Percentiles rank a stretch among this genome's conserved stretches.
phyloP scores from a whole-genome alignment of 2,329 filamentous ascomycete genomes.

The Tetracladium maxilliforme region DNA sequence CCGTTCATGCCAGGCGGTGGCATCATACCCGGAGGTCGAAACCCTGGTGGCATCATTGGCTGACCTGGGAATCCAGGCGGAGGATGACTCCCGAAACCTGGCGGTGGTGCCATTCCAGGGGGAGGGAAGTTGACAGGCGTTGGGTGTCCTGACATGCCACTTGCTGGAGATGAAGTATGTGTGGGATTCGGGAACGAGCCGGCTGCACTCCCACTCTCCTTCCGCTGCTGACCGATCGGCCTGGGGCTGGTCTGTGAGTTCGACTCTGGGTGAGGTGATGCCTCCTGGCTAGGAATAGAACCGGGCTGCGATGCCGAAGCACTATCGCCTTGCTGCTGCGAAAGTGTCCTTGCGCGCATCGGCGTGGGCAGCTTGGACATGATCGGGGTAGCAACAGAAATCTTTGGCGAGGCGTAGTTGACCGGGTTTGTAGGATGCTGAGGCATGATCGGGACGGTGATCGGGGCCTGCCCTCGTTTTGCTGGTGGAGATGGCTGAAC shows the following conservation, averaged over 20 bases:
- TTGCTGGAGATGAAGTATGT: constrained; percentile 39
- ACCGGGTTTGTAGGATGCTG: constrained; percentile 44
- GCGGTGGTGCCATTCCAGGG: constrained; percentile 25
- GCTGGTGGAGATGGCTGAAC: constrained; percentile 23
- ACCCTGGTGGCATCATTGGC: constrained; percentile 23
- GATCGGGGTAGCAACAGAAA: constrained; percentile 64
- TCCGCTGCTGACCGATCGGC: constrained; percentile 47
- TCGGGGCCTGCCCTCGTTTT: constrained; percentile 24
- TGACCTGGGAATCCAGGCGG: constrained; percentile 35
- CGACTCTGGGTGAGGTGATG: constrained; percentile 44
- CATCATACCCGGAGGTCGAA: constrained; percentile 31
- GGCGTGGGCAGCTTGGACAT: constrained; percentile 74
- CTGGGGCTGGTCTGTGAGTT: constrained; percentile 52
- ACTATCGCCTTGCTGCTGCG: constrained; percentile 65
- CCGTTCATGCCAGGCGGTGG: constrained; percentile 44
- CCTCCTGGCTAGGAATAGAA: constrained; percentile 36
- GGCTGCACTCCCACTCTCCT: too few relatives aligned
- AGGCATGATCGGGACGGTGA: constrained; percentile 29
- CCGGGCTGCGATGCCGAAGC: constrained; percentile 53
- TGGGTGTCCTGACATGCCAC: constrained; percentile 50
- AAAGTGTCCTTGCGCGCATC: constrained; percentile 52
- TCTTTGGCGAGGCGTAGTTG: constrained; percentile 61
- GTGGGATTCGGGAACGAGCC: constrained; percentile 29
- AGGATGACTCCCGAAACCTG: constrained; percentile 31
- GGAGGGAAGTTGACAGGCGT: constrained; percentile 40